A percentile compares a stretch with the other conserved stretches of the same genome.
These are phyloP conservation scores for Monosporascus sp. DNA, from an alignment of 2,329 filamentous ascomycete genomes.

Conservation along the genomic window DNA sequence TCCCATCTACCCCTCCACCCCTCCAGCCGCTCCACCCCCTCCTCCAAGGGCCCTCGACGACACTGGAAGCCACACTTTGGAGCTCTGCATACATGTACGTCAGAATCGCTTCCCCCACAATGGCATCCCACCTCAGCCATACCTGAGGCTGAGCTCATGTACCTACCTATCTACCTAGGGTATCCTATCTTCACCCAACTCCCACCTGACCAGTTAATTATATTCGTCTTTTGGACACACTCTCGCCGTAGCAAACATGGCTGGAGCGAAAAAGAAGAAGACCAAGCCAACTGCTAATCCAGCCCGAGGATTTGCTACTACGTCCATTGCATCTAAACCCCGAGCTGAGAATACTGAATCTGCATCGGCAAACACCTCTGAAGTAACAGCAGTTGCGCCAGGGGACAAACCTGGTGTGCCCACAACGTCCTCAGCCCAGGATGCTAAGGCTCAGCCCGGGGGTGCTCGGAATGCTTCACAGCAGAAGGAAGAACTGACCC, in stretches of 20 bases:
- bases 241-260: conserved; percentile 47
- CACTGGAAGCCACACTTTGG: no score
- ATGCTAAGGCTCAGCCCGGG: conserved; percentile 12
- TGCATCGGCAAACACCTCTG: conserved; percentile 17
- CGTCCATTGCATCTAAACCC: conserved; percentile 80
- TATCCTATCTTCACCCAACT: neutral
- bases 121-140: neutral
- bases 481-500: conserved; percentile 53
- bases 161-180: neutral
- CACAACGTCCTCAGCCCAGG: conserved; percentile 22
- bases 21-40: no score
- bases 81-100: neutral
- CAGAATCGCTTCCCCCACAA: neutral
- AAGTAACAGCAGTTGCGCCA: conserved; percentile 21
- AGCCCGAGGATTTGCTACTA: conserved; percentile 88
- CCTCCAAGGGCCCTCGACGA: no score
- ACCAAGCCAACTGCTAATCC: conserved; percentile 86
- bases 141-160: neutral
- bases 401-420: conserved; percentile 23
- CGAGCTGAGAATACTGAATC: conserved; percentile 50
- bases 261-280: conserved; percentile 73
- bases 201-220: neutral
- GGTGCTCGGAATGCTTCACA: conserved; percentile 9
- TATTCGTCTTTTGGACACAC: neutral
- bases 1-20: no score